Evolutionary conservation across 768 basidiomycete genomes (phyloP).

Genomic region (Phaeotremella fagi): DNA sequence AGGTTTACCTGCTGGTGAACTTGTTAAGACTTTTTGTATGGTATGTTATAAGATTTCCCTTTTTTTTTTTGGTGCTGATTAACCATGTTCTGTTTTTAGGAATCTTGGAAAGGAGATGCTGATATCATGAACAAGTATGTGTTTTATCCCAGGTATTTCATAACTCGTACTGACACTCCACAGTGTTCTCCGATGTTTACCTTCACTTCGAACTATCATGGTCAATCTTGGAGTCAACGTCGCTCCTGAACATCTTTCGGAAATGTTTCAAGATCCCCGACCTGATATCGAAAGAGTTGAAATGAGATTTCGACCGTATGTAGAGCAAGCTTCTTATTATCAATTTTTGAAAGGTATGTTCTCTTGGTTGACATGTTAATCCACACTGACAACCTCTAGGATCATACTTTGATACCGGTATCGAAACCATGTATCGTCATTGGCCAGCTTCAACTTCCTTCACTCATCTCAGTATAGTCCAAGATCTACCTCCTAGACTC

Average conservation of each 20-base stretch:
- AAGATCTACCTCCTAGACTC: conserved; percentile 49
- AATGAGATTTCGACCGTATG: conserved; percentile 77
- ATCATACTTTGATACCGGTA: conserved; percentile 72
- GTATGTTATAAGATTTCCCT: conserved; percentile 6
- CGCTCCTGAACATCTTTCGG: conserved; percentile 73
- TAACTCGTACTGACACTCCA: not conserved
- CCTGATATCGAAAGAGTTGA: conserved; percentile 55
- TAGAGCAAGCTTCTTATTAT: conserved; percentile 67
- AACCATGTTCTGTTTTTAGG: conserved; percentile 57
- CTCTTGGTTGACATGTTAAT: not conserved
- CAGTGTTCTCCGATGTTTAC: conserved; percentile 57
- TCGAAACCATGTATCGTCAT: conserved; percentile 56
- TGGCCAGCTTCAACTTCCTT: conserved; percentile 56
- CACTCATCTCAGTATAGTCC: conserved; percentile 47
- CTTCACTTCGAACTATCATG: conserved; percentile 54
- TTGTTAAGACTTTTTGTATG: conserved; percentile 19
- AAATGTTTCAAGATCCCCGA: conserved; percentile 58
- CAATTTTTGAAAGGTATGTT: conserved; percentile 67
- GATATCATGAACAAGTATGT: conserved; percentile 64
- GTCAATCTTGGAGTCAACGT: conserved; percentile 76
- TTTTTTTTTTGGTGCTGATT: not conserved
- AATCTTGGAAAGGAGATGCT: conserved; percentile 68
- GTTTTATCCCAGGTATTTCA: not conserved
- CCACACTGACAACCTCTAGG: conserved; percentile 52
- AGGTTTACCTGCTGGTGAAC: not conserved